Percentiles rank a stretch among this genome's conserved stretches.
Conservation (phyloP, 257 asterid genomes). For the Cordia subcordata region DNA sequence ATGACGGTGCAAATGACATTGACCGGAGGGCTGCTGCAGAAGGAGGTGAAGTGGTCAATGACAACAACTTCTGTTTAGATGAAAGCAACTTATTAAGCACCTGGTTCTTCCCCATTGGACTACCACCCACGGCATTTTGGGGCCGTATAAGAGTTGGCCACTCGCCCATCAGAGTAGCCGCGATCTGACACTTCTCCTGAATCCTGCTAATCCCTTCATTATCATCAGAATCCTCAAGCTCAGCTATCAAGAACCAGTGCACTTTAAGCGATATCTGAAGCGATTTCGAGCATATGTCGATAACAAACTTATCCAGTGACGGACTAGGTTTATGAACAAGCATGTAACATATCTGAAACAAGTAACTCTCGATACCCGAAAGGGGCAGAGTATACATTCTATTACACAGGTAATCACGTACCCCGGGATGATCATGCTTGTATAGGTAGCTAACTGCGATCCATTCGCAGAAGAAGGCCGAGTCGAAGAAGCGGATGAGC, state of each 20-base stretch:
- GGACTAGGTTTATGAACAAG: constrained; percentile 92
- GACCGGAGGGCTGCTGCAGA: constrained; percentile 26
- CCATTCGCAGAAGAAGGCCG: constrained; percentile 93
- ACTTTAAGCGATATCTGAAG: constrained; percentile 80
- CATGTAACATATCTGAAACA: constrained; percentile 89
- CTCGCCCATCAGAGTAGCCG: constrained; percentile 91
- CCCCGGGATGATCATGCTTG: constrained; percentile 90
- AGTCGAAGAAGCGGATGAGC: constrained; percentile 85
- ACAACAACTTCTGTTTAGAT: constrained; percentile 71
- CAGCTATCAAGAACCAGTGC: constrained; percentile 93
- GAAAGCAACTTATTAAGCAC: constrained; percentile 71
- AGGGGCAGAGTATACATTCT: constrained; percentile 91
- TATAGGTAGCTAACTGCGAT: constrained; percentile 94
- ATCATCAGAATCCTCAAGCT: constrained; percentile 88
- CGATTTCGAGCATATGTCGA: constrained; percentile 73
- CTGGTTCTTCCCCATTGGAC: constrained; percentile 68
- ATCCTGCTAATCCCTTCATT: constrained; percentile 86
- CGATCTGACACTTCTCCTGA: constrained; percentile 94
- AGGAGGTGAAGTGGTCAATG: constrained; percentile 74
- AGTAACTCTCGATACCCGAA: constrained; percentile 82
- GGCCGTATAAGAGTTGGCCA: constrained; percentile 79
- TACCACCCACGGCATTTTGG: constrained; percentile 30
- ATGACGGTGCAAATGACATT: constrained; percentile 47
- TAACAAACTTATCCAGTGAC: constrained; percentile 83
- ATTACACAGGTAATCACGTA: constrained; percentile 83